phyloP scores from a whole-genome alignment of 495 filamentous ascomycete genomes.

The Trichoderma reesei region DNA sequence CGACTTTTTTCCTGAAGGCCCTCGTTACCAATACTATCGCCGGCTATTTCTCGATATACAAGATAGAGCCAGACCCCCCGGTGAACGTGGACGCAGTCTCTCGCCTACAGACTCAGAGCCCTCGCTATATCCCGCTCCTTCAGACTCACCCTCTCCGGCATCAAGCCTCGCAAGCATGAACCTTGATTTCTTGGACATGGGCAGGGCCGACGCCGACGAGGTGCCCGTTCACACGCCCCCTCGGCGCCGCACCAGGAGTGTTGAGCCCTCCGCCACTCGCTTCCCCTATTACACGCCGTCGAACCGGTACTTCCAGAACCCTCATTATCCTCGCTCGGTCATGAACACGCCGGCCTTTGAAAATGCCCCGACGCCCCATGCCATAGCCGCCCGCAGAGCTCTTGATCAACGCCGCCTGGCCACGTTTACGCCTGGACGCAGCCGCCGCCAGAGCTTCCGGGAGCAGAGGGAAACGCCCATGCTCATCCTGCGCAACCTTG shows the following conservation, averaged over 20 bases:
- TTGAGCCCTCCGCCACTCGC: conserved; percentile 23
- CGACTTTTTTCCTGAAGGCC: too few relatives aligned
- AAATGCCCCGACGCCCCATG: conserved; percentile 57
- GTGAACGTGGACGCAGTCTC: too few relatives aligned
- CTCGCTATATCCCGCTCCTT: not conserved
- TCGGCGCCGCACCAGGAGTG: conserved; percentile 19
- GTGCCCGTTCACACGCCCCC: not conserved
- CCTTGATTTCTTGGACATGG: not conserved
- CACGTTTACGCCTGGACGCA: conserved; percentile 58
- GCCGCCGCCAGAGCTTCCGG: conserved; percentile 54
- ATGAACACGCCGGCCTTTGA: conserved; percentile 28
- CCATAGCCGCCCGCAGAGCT: conserved; percentile 51
- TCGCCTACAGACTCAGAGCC: too few relatives aligned
- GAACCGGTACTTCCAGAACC: not conserved
- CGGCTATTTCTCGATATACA: too few relatives aligned
- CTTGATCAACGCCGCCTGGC: conserved; percentile 63
- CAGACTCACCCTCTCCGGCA: not conserved
- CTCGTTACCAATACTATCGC: too few relatives aligned
- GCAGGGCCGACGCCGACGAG: not conserved
- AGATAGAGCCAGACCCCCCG: too few relatives aligned
- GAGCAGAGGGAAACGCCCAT: conserved; percentile 68
- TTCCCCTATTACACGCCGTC: conserved; percentile 14
- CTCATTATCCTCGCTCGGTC: conserved; percentile 14
- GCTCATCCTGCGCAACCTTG: conserved; percentile 57
- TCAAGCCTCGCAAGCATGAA: not conserved